Evolutionary conservation across 176 grass and related monocot genomes (phyloP).

Genomic region (Bromus sterilis): DNA sequence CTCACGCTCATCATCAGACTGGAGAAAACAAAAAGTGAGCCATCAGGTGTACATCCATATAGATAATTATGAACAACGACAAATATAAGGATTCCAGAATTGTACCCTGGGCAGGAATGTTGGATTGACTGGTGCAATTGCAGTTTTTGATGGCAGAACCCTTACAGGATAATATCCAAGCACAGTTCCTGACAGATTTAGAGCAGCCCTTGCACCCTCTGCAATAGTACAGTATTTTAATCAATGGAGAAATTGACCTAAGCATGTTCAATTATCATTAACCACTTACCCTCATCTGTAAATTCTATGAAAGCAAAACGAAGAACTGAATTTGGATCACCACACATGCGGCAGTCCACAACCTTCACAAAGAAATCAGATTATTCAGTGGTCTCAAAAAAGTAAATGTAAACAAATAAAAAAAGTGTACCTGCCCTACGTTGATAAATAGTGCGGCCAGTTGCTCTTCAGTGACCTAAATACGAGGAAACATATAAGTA

Average conservation of each 20-base stretch:
- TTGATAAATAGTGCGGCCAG: constrained; percentile 93
- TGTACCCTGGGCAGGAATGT: constrained; percentile 86
- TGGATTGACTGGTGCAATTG: constrained; percentile 95
- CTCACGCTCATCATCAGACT: constrained; percentile 98
- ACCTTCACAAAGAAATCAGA: constrained; percentile 44
- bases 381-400: not conserved
- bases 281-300: constrained; percentile 87
- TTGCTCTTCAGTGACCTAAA: constrained; percentile 97
- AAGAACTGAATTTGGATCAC: constrained; percentile 97
- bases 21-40: constrained; percentile 11
- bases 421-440: constrained; percentile 58
- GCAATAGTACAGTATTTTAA: constrained; percentile 20
- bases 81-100: constrained; percentile 3
- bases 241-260: not conserved
- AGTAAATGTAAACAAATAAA: not conserved
- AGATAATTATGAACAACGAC: not conserved
- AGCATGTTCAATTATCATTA: constrained; percentile 14
- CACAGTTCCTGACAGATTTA: constrained; percentile 89
- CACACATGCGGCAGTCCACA: constrained; percentile 98
- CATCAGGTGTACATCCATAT: not conserved
- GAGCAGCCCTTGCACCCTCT: constrained; percentile 84
- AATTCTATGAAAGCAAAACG: constrained; percentile 99
- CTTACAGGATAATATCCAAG: constrained; percentile 97
- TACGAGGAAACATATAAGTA: constrained; percentile 9
- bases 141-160: constrained; percentile 97